Conservation (phyloP, 768 basidiomycete species). For the Trametes villosa region DNA sequence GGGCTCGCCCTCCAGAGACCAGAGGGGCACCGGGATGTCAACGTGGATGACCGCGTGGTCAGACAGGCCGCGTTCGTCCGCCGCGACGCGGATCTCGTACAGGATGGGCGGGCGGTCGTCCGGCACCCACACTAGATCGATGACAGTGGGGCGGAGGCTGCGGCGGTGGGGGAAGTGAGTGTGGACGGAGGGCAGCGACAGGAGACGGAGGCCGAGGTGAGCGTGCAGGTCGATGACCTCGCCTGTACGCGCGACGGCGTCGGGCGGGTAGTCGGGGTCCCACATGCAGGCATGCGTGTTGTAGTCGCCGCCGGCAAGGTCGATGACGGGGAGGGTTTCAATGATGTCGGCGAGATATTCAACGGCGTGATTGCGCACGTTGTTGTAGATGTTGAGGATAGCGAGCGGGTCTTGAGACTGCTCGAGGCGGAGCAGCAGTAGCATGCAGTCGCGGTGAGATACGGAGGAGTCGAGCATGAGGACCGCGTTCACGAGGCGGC, state of each 20-base stretch:
- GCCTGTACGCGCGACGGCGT: not conserved
- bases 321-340: not conserved
- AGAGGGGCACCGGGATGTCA: not conserved
- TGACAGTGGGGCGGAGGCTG: not conserved
- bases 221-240: slow-evolving; percentile 5
- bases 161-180: slow-evolving; percentile 3
- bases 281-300: not conserved
- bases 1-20: not conserved
- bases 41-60: slow-evolving; percentile 6
- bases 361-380: not conserved
- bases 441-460: slow-evolving; percentile 1
- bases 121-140: slow-evolving; percentile 6
- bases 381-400: slow-evolving; percentile 7
- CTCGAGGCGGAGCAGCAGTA: not conserved
- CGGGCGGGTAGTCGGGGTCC: slow-evolving; percentile 5
- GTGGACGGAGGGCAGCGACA: not conserved
- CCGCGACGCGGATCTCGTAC: not conserved
- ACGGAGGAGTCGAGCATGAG: not conserved
- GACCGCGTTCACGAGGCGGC: not conserved
- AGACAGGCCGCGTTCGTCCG: slow-evolving; percentile 4
- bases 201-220: not conserved
- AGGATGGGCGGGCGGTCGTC: not conserved
- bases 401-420: not conserved
- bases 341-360: not conserved
- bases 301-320: slow-evolving; percentile 3